Evolutionary conservation across 805 yeast genomes (phyloP).

Genomic region (Barnettozyma salicaria): DNA sequence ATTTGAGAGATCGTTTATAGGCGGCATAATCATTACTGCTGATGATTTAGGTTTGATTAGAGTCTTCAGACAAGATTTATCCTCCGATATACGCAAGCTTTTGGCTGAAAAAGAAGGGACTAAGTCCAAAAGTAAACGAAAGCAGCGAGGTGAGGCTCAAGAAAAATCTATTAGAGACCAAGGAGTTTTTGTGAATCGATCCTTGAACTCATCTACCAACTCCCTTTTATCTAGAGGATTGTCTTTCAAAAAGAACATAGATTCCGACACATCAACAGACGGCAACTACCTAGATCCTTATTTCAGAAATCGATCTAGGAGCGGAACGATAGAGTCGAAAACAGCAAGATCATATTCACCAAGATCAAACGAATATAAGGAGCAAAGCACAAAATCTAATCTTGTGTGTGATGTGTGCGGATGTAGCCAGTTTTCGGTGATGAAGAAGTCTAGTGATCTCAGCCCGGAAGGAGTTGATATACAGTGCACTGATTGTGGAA

Average conservation of each 20-base stretch:
- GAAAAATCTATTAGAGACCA: too few species aligned
- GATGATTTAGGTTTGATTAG: conserved; percentile 70
- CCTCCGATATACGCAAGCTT: conserved; percentile 39
- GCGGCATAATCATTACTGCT: conserved; percentile 61
- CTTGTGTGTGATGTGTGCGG: conserved; percentile 23
- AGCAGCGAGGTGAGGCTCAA: too few species aligned
- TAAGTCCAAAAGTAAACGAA: background rate
- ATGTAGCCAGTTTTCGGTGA: conserved; percentile 23
- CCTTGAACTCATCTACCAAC: too few species aligned
- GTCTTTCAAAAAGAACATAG: too few species aligned
- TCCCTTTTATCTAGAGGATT: too few species aligned
- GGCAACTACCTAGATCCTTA: too few species aligned
- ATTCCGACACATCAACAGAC: too few species aligned
- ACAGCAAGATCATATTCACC: conserved; percentile 1
- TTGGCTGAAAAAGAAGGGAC: conserved; percentile 23
- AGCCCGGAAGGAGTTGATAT: conserved; percentile 17
- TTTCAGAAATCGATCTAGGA: conserved; percentile 13
- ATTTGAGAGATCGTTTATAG: conserved; percentile 29
- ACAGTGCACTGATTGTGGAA: conserved; percentile 27
- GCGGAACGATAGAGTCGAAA: conserved; percentile 17
- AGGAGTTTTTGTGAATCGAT: too few species aligned
- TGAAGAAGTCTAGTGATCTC: conserved; percentile 9
- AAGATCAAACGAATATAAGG: background rate
- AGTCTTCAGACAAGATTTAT: conserved; percentile 76
- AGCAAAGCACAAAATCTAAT: conserved; percentile 1